phyloP scores from a whole-genome alignment of 352 stramenopile genomes.

The Pythium folliculosum region DNA sequence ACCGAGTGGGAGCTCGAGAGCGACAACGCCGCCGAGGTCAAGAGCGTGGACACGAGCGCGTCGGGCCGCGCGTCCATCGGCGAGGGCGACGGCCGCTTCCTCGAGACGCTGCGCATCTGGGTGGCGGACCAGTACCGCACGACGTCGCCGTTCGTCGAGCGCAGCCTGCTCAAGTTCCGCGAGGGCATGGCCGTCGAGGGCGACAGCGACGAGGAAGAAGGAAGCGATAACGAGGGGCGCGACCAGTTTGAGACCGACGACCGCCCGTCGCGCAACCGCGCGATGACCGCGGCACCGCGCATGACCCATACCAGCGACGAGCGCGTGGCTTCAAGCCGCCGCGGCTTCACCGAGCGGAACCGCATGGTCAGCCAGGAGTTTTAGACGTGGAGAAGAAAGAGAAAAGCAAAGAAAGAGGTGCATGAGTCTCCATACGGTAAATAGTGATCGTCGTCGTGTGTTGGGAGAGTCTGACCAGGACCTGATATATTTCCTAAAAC shows the following conservation, averaged over 20 bases:
- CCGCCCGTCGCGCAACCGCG: slow-evolving; percentile 21
- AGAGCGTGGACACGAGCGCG: slow-evolving; percentile 44
- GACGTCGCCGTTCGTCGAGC: slow-evolving; percentile 84
- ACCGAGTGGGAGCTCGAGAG: slow-evolving; percentile 86
- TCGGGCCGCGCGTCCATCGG: slow-evolving; percentile 41
- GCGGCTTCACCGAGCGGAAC: slow-evolving; percentile 53
- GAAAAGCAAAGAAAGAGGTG: too few species aligned
- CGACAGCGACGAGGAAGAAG: slow-evolving; percentile 38
- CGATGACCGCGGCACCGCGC: slow-evolving; percentile 21
- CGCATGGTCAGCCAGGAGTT: slow-evolving; percentile 61
- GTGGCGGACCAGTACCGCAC: slow-evolving; percentile 85
- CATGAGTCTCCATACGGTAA: too few species aligned
- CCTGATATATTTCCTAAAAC: too few species aligned
- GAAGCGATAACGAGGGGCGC: slow-evolving; percentile 20
- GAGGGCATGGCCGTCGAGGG: slow-evolving; percentile 61
- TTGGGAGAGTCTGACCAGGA: too few species aligned
- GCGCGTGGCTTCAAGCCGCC: slow-evolving; percentile 39
- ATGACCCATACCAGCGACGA: slow-evolving; percentile 26
- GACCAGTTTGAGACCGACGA: slow-evolving; percentile 24
- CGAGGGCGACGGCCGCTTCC: slow-evolving; percentile 67
- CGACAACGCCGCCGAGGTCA: slow-evolving; percentile 66
- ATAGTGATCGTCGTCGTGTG: too few species aligned
- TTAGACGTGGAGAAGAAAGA: slow-evolving; percentile 26
- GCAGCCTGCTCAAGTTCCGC: slow-evolving; percentile 79
- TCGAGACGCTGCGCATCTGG: slow-evolving; percentile 86